Evolutionary conservation across 2,329 filamentous ascomycete species (phyloP).

Genomic region (Sporothrix humicola): DNA sequence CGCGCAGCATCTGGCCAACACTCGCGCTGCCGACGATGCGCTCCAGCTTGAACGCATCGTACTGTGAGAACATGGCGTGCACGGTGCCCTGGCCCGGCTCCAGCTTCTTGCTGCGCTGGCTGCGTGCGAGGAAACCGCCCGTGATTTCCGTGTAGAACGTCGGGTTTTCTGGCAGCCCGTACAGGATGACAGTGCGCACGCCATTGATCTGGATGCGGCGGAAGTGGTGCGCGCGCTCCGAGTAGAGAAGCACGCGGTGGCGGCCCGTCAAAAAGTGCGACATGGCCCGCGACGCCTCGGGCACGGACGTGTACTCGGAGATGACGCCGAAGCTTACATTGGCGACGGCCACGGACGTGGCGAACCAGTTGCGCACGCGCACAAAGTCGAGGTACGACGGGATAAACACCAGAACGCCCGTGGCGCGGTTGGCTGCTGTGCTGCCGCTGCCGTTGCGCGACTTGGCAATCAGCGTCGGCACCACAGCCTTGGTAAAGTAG

Average conservation of each 20-base stretch:
- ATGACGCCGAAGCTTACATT: constrained; percentile 76
- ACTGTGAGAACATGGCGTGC: constrained; percentile 77
- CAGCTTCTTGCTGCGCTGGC: constrained; percentile 60
- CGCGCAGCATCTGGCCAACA: constrained; percentile 80
- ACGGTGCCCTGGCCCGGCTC: constrained; percentile 66
- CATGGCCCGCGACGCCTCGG: constrained; percentile 80
- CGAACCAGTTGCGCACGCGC: constrained; percentile 88
- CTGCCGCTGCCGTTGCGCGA: constrained; percentile 55
- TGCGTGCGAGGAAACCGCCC: constrained; percentile 68
- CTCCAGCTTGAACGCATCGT: constrained; percentile 88
- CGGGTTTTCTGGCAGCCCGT: constrained; percentile 87
- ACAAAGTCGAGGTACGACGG: constrained; percentile 96
- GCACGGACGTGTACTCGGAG: constrained; percentile 82
- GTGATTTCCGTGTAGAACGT: constrained; percentile 79
- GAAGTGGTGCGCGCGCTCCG: constrained; percentile 96
- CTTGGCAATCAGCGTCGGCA: constrained; percentile 75
- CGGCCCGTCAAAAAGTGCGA: constrained; percentile 86
- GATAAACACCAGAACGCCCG: constrained; percentile 83
- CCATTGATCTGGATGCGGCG: constrained; percentile 82
- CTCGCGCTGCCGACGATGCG: constrained; percentile 82
- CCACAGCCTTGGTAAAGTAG: constrained; percentile 82
- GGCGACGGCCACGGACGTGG: constrained; percentile 66
- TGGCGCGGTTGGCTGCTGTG: neutral
- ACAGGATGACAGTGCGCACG: constrained; percentile 80
- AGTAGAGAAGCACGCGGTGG: constrained; percentile 85